phyloP scores from a whole-genome alignment of 148 eudicot species.

The Tetragonia tetragonoides region DNA sequence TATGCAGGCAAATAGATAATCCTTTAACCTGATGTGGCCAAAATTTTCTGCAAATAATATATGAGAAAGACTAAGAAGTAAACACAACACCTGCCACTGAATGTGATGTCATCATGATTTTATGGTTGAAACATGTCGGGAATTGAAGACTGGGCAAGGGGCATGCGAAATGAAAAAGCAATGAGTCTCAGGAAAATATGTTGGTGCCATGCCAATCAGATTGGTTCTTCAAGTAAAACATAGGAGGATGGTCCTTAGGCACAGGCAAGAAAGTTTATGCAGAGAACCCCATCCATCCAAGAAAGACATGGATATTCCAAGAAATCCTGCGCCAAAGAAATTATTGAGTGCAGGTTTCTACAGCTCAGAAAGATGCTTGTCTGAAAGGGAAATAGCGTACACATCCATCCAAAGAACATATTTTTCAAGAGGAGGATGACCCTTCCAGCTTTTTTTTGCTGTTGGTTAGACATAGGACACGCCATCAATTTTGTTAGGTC shows the following conservation, averaged over 20 bases:
- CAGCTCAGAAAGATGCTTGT: constrained; percentile 34
- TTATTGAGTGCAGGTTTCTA: constrained; percentile 58
- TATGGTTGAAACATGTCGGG: constrained; percentile 64
- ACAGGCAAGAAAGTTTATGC: constrained; percentile 56
- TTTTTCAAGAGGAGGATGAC: constrained; percentile 15
- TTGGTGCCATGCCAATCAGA: constrained; percentile 68
- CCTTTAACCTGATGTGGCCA: constrained; percentile 21
- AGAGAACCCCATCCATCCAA: constrained; percentile 62
- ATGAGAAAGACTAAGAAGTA: constrained; percentile 40
- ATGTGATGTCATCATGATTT: constrained; percentile 58
- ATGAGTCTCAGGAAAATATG: constrained; percentile 61
- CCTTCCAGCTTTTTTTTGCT: constrained; percentile 12
- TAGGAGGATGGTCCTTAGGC: constrained; percentile 55
- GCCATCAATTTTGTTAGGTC: neutral
- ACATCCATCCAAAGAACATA: constrained; percentile 28
- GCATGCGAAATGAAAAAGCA: constrained; percentile 75
- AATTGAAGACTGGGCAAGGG: constrained; percentile 62
- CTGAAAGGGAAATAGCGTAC: constrained; percentile 36
- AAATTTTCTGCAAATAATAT: constrained; percentile 24
- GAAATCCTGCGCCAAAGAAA: constrained; percentile 81
- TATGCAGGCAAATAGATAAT: constrained; percentile 19
- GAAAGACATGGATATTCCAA: constrained; percentile 58
- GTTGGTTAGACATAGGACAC: constrained; percentile 4
- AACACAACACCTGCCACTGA: constrained; percentile 74
- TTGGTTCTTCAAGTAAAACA: constrained; percentile 60